Base-by-base conservation (phyloP, 2,329 filamentous ascomycete genomes). In the Aureobasidium namibiae region DNA sequence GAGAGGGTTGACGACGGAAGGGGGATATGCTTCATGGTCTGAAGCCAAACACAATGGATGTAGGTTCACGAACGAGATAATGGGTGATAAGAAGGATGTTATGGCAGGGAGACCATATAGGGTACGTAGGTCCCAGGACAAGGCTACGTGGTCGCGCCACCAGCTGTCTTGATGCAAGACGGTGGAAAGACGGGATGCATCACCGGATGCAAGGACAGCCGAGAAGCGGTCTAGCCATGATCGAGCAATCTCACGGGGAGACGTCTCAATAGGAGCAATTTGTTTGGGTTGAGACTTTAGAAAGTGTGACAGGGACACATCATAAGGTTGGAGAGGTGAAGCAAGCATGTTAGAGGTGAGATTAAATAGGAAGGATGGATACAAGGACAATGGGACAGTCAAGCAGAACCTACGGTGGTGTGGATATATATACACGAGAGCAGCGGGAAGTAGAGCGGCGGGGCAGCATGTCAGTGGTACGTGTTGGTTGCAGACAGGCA, bases 111-210 rank as follows among this genome's bases (percentile, higher is more conserved):
- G 69, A 0, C 76, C 75, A 18, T 80, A 73, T 0, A 81, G 66
- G 1, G 79, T 82, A 59, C 75, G 78, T 46, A 82, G 78, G 41
- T 79, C 76, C 82, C 81, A 85, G 0, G 80, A 76, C 1, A 85
- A 66, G 21, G 76, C 78, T 0, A 85, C 71, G 45, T 83, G 80
- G 64, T 85, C 82, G 8, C 82, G 76, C 82, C 82, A 85, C 68
- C 77, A 83, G 59, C 79, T 77, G 21, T 78, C 71, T 1, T 71
- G 63, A 2, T 73, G 65, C 46, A 83, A 78, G 4, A 82, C 50
- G 23, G 54, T 42, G 24, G 58, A 26, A 4, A 71, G 59, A 13
- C 58, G 59, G 4, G 60, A 54, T 2, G 46, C 38, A 56, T 70
- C 62, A 23, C 63, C 62, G 18, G 59, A 64, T 10, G 61, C 39